Evolutionary conservation across 805 yeast genomes (phyloP), one percentile per base, ranked within the genome.

Genomic region (Danielozyma ontarioensis): DNA sequence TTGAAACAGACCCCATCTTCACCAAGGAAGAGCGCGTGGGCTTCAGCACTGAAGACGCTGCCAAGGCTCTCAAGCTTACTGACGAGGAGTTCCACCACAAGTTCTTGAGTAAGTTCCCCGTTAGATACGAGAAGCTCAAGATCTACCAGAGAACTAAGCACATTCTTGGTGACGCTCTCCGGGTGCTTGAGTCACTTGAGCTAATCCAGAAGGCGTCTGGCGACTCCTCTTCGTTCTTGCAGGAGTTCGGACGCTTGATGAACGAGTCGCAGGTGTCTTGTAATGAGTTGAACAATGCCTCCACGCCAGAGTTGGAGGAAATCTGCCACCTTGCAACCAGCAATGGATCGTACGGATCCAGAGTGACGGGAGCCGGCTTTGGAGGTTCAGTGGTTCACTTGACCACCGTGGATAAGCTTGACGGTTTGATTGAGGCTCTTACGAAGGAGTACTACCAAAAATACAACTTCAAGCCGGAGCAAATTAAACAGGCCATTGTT

Each of bases 291-390:
- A 74, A 68, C 55, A 68, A 76, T 35, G 75, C 81, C 34, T 76
- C 84, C 3, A 72, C 74, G 41, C 65, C 64, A 1, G 79, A 72
- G 39, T 68, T 78, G 35, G 74, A 80, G 35, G 53, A 57, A 10
- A 52, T 81, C 25, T 75, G 82, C 46, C 34, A 48, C 6, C 69
- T 81, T 32, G 86, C 84, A 3, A 50, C 61, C 26, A 50, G 42
- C 2, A 65, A 71, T 39, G 88, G 87, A 3, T 64, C 84, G 1
- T 64, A 56, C 37, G 88, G 88, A 13, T 75, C 84, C 1, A 65
- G 89, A 34, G 68, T 78, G n/a, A 80, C 88, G 7, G 89, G 88
- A 17, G 88, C 89, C 13, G 89, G 89, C 3, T 81, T 78, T 70
- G 88, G 88, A 22, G 88, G 88, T 4, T 75, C 80, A 19, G 67